phyloP scores from a whole-genome alignment of 2,329 filamentous ascomycete genomes.

The Leptographium radiaticola region DNA sequence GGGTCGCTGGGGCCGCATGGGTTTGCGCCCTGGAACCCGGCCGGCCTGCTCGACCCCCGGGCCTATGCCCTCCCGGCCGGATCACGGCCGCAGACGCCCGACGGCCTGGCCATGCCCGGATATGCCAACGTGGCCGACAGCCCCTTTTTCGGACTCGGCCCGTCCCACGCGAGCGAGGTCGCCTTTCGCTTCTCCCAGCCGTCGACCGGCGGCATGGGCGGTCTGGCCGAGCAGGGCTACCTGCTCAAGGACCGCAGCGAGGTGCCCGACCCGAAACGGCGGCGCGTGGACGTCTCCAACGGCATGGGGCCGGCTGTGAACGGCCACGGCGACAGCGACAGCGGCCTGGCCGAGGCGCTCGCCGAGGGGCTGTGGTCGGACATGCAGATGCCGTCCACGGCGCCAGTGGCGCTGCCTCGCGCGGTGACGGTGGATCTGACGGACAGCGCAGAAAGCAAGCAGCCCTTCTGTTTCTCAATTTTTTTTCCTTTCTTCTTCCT shows the following conservation, averaged over 20 bases:
- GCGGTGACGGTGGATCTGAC: conserved; percentile 46
- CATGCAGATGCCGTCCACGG: background rate
- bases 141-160: background rate
- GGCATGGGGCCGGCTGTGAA: background rate
- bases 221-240: conserved; percentile 64
- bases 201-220: conserved; percentile 28
- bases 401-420: conserved; percentile 15
- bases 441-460: conserved; percentile 21
- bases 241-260: conserved; percentile 54
- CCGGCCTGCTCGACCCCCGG: conserved; percentile 12
- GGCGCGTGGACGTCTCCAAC: conserved; percentile 30
- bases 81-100: background rate
- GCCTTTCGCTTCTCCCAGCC: conserved; percentile 6
- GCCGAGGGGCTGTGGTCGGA: too few species aligned
- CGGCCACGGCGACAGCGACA: conserved; percentile 27
- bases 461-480: background rate
- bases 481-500: background rate
- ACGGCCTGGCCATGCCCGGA: background rate
- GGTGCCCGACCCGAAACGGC: conserved; percentile 49
- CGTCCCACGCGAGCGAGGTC: background rate
- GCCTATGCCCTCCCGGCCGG: background rate
- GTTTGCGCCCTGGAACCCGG: conserved; percentile 27
- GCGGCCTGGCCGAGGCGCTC: conserved; percentile 35
- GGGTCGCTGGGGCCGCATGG: background rate
- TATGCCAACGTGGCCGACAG: background rate